Evolutionary conservation across 192 early-diverging fungal genomes (phyloP), one percentile per base, ranked within the genome.

Genomic region (Coemansia sp.): DNA sequence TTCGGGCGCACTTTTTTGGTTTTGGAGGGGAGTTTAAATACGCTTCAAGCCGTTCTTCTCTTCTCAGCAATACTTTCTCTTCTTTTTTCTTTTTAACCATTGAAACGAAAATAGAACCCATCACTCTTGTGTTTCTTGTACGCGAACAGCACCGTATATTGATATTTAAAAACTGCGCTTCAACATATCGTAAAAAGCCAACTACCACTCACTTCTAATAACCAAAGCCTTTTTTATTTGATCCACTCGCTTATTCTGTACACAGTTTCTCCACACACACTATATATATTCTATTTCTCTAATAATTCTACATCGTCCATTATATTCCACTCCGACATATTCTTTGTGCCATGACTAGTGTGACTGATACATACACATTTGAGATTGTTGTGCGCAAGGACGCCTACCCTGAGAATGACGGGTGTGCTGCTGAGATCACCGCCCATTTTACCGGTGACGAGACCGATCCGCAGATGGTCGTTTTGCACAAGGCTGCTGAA

Each of bases 331-430:
- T 30, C 27, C 27, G 7, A 7, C 27, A 7, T 30, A 30, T 30
- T 30, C 27, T 30, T 30, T 30, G 27, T 30, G 27, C 27, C 27
- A 56, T 56, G 55, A 25, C 42, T n/a, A 27, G 56, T 37, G 44
- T 55, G 44, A 57, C 27, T 45, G 50, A 34, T 45, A 64, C 49
- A 50, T 65, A 65, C 46, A 65, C 58, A 33, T 61, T 65, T 30
- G 43, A 42, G 19, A 53, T 71, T 53, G 40, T 48, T 27, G 53
- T 65, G 19, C 23, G 25, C 43, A 34, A 25, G 21, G 48, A 57
- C 17, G 53, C 34, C 38, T 52, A 41, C 37, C 46, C 57, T 0
- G 57, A 45, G 18, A 11, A 13, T 21, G 53, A 54, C 13, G 54
- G 34, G 12, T 34, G 50, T 27, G 52, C 41, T 19, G 68, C 46